Evolutionary conservation across 495 filamentous ascomycete species (phyloP), one percentile per base, ranked within the genome.

Genomic region (Platismatia glauca): DNA sequence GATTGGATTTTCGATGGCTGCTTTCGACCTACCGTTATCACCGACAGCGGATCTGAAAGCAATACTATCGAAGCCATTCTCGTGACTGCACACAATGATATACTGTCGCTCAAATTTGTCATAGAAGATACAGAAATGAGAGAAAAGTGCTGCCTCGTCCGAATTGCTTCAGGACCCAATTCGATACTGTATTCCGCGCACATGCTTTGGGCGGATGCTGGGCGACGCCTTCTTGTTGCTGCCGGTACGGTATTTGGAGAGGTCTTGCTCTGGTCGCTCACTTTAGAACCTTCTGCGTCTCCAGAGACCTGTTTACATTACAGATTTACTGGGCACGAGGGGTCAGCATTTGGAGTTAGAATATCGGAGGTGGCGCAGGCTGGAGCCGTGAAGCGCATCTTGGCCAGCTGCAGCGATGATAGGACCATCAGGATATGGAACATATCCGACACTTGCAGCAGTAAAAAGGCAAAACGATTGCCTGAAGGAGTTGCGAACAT

Each of bases 351-450:
- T 66, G 91, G 89, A 9, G 86, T 97, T 15, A 78, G 81, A 12
- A 87, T 97, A 31, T 96, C 90, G 0, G 78, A 81, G 13, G 65
- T 69, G 15, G 60, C 74, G 7, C 71, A 69, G n/a, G 65, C 67
- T 7, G 74, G 71, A 13, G 64, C 68, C 12, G 70, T 72, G 24
- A 73, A 74, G 24, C 78, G 89, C 50, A 64, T 95, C 16, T 74
- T 99, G 4, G 88, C 89, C 31, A 97, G 90, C 62, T 99, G 94
- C 69, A 97, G 93, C 67, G 94, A 99, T 73, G 94, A 99, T 72
- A 81, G 94, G 57, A 95, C 91, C 0, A 84, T 99, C 35, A 79
- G 90, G 37, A 74, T 97, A 0, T 97, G 95, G 95, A 85, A 96
- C 66, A 82, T 98, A 24, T 80, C 84, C 0, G 74, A 80, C 43